phyloP scores from a whole-genome alignment of 2,329 filamentous ascomycete species.

The Ophiostoma australiae region DNA sequence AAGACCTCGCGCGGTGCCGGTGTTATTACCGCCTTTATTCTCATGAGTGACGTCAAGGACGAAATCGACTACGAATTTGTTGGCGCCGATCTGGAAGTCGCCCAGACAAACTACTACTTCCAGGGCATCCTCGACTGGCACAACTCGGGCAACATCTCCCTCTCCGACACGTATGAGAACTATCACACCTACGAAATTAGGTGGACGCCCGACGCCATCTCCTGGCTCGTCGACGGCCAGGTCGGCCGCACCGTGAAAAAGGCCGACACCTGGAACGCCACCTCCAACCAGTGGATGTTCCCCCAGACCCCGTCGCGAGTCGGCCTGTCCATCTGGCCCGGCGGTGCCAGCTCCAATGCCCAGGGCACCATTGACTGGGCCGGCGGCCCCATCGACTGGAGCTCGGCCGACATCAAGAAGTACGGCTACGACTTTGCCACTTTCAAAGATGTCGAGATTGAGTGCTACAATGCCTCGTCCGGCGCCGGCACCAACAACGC shows the following conservation, averaged over 20 bases:
- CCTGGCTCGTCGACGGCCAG: slow-evolving; percentile 81
- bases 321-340: slow-evolving; percentile 94
- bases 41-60: slow-evolving; percentile 92
- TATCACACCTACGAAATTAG: slow-evolving; percentile 89
- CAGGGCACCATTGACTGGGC: slow-evolving; percentile 87
- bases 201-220: slow-evolving; percentile 82
- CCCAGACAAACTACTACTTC: slow-evolving; percentile 96
- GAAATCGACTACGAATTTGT: slow-evolving; percentile 98
- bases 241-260: slow-evolving; percentile 69
- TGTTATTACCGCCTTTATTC: slow-evolving; percentile 95
- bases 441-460: slow-evolving; percentile 69
- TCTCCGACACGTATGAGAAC: slow-evolving; percentile 66
- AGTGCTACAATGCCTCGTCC: slow-evolving; percentile 68
- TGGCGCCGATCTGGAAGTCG: slow-evolving; percentile 68
- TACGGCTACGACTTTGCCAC: slow-evolving; percentile 86
- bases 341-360: slow-evolving; percentile 71
- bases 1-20: slow-evolving; percentile 79
- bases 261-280: slow-evolving; percentile 79
- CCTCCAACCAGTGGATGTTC: slow-evolving; percentile 74
- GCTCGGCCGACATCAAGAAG: slow-evolving; percentile 68
- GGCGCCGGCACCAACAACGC: slow-evolving; percentile 63
- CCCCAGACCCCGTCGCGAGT: slow-evolving; percentile 89
- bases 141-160: slow-evolving; percentile 66
- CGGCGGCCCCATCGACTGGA: slow-evolving; percentile 85
- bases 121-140: slow-evolving; percentile 84